Percentiles rank a stretch among this genome's conserved stretches.
These are phyloP conservation scores for Kodamaea hsintzibuensis DNA, from an alignment of 805 yeast species.

Conservation along the genomic window DNA sequence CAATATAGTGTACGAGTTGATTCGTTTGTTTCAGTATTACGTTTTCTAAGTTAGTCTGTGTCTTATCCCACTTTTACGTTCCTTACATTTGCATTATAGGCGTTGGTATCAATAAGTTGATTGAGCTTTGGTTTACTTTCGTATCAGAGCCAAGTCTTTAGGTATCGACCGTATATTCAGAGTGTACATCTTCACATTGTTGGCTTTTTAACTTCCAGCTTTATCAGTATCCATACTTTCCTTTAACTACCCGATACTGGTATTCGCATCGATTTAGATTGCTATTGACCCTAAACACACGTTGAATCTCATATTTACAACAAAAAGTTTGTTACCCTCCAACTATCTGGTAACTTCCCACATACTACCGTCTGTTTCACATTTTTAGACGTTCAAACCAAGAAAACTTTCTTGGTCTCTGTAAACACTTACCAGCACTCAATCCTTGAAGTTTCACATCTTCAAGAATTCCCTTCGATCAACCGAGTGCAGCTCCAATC, in stretches of 20 bases:
- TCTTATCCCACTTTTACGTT: conserved; percentile 1
- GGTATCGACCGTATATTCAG: not conserved
- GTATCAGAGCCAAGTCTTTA: not conserved
- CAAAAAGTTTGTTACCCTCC: no score
- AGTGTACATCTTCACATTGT: not conserved
- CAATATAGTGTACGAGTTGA: conserved; percentile 1
- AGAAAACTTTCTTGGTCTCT: no score
- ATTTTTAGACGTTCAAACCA: no score
- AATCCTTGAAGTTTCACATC: no score
- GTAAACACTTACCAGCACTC: no score
- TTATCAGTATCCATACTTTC: not conserved
- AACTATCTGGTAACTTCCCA: no score
- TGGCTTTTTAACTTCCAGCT: not conserved
- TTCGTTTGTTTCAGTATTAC: not conserved
- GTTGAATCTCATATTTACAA: no score
- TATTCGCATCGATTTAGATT: not conserved
- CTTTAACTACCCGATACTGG: not conserved
- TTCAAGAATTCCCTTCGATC: no score
- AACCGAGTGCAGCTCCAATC: no score
- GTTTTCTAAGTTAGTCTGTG: not conserved
- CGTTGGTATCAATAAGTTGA: not conserved
- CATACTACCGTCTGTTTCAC: no score
- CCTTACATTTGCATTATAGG: not conserved
- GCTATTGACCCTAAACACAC: not conserved
- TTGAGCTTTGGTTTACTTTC: not conserved